These are phyloP conservation scores for Thalassia testudinum DNA, from an alignment of 116 monocot species.

Conservation along the genomic window DNA sequence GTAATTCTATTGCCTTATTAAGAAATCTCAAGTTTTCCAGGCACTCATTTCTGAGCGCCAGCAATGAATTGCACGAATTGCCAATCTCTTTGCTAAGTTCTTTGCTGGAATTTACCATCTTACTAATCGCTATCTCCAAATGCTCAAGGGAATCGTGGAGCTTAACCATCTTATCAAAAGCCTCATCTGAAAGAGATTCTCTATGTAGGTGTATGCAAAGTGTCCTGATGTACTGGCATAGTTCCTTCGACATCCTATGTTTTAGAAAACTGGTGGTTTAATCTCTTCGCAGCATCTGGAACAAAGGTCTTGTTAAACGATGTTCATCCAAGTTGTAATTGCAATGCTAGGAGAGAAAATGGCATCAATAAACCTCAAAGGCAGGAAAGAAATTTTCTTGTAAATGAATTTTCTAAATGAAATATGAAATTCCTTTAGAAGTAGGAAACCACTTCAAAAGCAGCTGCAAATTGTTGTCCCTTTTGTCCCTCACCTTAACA, in stretches of 20 bases:
- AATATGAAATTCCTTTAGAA: too few relatives aligned
- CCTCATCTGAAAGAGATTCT: not conserved
- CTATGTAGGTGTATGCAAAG: conserved; percentile 5
- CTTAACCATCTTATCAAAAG: not conserved
- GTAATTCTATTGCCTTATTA: conserved; percentile 6
- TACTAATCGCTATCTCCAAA: not conserved
- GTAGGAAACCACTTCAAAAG: too few relatives aligned
- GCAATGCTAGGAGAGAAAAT: too few relatives aligned
- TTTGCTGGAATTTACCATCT: not conserved
- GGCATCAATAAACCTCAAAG: too few relatives aligned
- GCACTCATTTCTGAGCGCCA: not conserved
- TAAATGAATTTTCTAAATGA: too few relatives aligned
- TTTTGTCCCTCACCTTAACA: too few relatives aligned
- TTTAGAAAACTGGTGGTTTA: too few relatives aligned
- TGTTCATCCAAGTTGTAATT: too few relatives aligned
- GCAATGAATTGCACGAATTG: not conserved
- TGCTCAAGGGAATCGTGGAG: not conserved
- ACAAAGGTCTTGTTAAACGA: too few relatives aligned
- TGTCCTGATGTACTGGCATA: not conserved
- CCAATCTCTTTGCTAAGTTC: not conserved
- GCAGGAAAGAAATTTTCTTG: too few relatives aligned
- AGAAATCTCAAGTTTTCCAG: conserved; percentile 7
- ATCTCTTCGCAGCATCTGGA: too few relatives aligned
- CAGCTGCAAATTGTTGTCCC: too few relatives aligned
- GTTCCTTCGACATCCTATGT: not conserved